Percentiles rank a stretch among this genome's conserved stretches.
These are phyloP conservation scores for Syzygium grande DNA, from an alignment of 345 rosid genomes.

Conservation along the genomic window DNA sequence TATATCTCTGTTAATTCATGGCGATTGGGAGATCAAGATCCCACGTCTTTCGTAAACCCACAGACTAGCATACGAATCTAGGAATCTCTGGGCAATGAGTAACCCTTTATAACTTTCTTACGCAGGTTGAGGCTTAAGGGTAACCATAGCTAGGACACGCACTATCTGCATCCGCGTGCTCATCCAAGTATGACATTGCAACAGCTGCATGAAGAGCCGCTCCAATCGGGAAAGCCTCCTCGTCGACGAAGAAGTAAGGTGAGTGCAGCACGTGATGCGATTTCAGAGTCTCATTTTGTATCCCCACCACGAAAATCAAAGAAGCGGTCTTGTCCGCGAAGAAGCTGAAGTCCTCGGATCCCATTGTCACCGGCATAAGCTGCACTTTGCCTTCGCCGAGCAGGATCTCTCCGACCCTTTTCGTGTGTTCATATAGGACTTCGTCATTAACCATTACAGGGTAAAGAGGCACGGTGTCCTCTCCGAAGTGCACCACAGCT, in stretches of 20 bases:
- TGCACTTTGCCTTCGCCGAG: conserved; percentile 48
- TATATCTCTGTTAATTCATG: not conserved
- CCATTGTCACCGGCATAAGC: conserved; percentile 49
- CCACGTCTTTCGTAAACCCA: not conserved
- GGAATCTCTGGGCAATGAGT: not conserved
- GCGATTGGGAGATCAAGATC: not conserved
- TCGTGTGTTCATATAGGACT: conserved; percentile 38
- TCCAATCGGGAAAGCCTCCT: conserved; percentile 55
- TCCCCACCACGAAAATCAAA: conserved; percentile 44
- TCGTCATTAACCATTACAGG: conserved; percentile 53
- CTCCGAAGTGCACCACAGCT: conserved; percentile 43
- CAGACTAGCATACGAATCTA: not conserved
- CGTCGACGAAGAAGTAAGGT: conserved; percentile 51
- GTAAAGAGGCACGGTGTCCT: conserved; percentile 32
- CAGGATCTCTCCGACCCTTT: conserved; percentile 38
- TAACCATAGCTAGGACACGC: not conserved
- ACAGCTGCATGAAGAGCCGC: conserved; percentile 61
- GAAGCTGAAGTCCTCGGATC: conserved; percentile 67
- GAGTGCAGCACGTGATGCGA: conserved; percentile 51
- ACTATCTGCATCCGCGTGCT: not conserved
- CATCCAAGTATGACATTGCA: conserved; percentile 49
- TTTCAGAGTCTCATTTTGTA: conserved; percentile 38
- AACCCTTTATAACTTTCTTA: not conserved
- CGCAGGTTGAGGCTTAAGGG: not conserved
- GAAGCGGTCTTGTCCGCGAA: conserved; percentile 53